Evolutionary conservation across 306 rosid species (phyloP).

Genomic region (Sesbania bispinosa): DNA sequence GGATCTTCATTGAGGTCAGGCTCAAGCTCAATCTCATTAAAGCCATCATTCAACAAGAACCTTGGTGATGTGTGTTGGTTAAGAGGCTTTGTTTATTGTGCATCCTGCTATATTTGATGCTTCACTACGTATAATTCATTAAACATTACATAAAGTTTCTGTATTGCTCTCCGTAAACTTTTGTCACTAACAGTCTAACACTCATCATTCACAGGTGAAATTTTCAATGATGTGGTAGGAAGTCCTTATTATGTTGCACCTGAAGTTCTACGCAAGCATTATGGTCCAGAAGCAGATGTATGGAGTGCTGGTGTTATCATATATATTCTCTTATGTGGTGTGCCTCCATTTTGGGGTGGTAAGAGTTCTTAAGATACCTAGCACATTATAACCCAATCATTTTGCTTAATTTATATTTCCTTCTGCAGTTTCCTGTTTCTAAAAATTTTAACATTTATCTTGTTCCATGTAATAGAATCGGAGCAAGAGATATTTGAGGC

Average conservation of each 20-base stretch:
- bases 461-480: conserved; percentile 43
- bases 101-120: background rate
- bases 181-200: conserved; percentile 27
- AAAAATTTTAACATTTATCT: background rate
- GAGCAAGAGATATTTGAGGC: conserved; percentile 69
- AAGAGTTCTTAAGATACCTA: conserved; percentile 28
- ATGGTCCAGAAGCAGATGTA: conserved; percentile 86
- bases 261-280: conserved; percentile 61
- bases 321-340: conserved; percentile 89
- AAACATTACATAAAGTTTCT: background rate
- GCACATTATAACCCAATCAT: background rate
- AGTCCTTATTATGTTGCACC: conserved; percentile 96
- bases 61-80: background rate
- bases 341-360: conserved; percentile 99
- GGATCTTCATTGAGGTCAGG: conserved; percentile 90
- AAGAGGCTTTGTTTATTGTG: background rate
- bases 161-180: background rate
- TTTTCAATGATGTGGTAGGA: conserved; percentile 78
- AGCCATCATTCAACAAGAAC: conserved; percentile 53
- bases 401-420: background rate
- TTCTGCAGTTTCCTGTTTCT: background rate
- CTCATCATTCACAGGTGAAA: conserved; percentile 53
- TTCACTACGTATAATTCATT: background rate
- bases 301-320: conserved; percentile 94
- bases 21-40: conserved; percentile 60